Evolutionary conservation across 768 basidiomycete genomes (phyloP), one percentile per base, ranked within the genome.

Genomic region (Termitomyces sp.): DNA sequence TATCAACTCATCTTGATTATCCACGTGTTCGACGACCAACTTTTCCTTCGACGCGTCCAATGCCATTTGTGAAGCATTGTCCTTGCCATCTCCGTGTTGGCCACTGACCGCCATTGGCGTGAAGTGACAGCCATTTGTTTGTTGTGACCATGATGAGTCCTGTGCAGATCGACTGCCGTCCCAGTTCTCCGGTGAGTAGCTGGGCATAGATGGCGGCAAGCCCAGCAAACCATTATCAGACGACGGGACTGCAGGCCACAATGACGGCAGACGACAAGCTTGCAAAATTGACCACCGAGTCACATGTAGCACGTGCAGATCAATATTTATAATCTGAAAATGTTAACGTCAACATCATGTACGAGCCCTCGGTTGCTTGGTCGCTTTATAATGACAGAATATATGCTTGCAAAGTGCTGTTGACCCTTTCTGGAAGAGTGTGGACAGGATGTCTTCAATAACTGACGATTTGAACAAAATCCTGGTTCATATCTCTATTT

Each of bases 161-260:
- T 49, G 53, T 2, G 49, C 15, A 13, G 60, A 53, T 60, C 56
- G 58, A 18, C 53, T 34, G 37, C 62, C 62, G 33, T 65, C 62
- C 66, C 66, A 63, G n/a, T 63, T 65, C 11, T 53, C 64, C 52
- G 61, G 59, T 30, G 64, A 62, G 12, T 41, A 63, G 60, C 62
- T 61, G 49, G 48, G 42, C 66, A 66, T 66, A 13, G 56, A 41
- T 31, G 5, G 12, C 33, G 24, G 27, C 13, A 37, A 42, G 27
- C 37, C 9, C 54, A 34, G 31, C 20, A n/a, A 30, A 34, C 31
- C 24, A 24, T 31, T 22, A 53, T 31, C 49, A 9, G 54, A 27
- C 36, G 20, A 50, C 16, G 13, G 4, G 18, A 30, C 45, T 16
- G 20, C 27, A 31, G 22, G 15, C 50, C 39, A 33, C 15, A 22